These are phyloP conservation scores for Aureobasidium sp. DNA, from an alignment of 2,329 filamentous ascomycete genomes.

Conservation along the genomic window DNA sequence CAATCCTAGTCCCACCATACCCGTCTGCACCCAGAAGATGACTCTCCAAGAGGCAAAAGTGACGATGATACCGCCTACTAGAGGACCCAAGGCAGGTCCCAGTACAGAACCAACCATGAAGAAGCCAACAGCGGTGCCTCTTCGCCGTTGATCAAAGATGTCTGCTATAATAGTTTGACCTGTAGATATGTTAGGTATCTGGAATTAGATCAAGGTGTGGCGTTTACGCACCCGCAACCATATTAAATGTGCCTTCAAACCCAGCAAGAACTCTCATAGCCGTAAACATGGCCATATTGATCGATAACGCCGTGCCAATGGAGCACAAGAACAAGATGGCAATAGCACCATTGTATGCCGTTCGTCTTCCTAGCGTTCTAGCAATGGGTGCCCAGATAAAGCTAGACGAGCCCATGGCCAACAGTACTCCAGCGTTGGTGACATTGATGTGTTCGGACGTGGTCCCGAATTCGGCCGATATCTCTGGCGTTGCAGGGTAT, in stretches of 20 bases:
- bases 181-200: neutral
- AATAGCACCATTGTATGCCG: slow-evolving; percentile 49
- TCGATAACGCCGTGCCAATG: slow-evolving; percentile 61
- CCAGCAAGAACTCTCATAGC: slow-evolving; percentile 65
- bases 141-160: slow-evolving; percentile 37
- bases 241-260: slow-evolving; percentile 66
- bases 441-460: slow-evolving; percentile 62
- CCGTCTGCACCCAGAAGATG: slow-evolving; percentile 69
- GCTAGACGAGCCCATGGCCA: slow-evolving; percentile 62
- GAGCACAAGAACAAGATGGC: slow-evolving; percentile 58
- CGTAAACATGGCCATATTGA: slow-evolving; percentile 62
- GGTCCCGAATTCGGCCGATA: slow-evolving; percentile 56
- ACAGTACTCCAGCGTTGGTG: slow-evolving; percentile 63
- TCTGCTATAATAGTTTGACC: slow-evolving; percentile 51
- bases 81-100: slow-evolving; percentile 53
- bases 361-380: slow-evolving; percentile 34
- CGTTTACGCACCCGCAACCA: slow-evolving; percentile 54
- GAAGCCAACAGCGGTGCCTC: slow-evolving; percentile 65
- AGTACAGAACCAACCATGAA: slow-evolving; percentile 60
- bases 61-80: slow-evolving; percentile 66
- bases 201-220: neutral
- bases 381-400: slow-evolving; percentile 63
- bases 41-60: slow-evolving; percentile 65
- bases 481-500: slow-evolving; percentile 63
- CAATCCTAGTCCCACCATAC: slow-evolving; percentile 52